Evolutionary conservation across 768 basidiomycete species (phyloP), one percentile per base, ranked within the genome.

Genomic region (Hebeloma cylindrosporum): DNA sequence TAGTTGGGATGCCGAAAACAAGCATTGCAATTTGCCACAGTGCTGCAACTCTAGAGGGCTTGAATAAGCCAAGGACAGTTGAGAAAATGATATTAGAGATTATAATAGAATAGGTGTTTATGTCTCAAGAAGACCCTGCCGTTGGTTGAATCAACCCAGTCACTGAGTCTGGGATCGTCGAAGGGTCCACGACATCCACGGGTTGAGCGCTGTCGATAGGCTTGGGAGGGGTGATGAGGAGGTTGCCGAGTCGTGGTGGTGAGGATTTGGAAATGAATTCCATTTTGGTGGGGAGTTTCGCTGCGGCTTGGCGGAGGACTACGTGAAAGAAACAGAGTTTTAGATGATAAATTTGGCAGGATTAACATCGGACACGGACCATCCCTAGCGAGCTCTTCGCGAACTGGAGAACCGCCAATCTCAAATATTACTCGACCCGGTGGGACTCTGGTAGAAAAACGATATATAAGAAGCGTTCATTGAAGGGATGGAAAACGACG

Each of bases 371-470:
- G 16, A 49, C 21, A 59, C 77, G 43, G 54, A 94, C 94, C 89
- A 60, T 97, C 91, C 59, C 88, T 79, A 13, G 95, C 95, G 41
- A 96, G 74, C 62, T 96, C 93, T 58, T 93, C 89, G 48, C 93
- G 85, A 43, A 99, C 83, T 5, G 88, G 88, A 1, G 74, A 73
- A 1, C 95, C 94, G 1, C 93, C 93, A 56, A 98, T 85, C 63
- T 98, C 95, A 50, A 98, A 89, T 17, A 99, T 79, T 10, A 97
- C 93, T 21, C 91, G 83, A 1, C 93, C 93, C 5, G 79, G 85
- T 5, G 88, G 83, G 0, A 93, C 91, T 34, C 93, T 93, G 51
- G 13, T 25, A 11, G n/a, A 20, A 10, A 28, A 45, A 38, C 27
- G 16, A 45, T 13, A 39, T 36, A 23, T 20, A 29, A n/a, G 23